Base-by-base conservation (phyloP, 257 asterid genomes). In the Orobanche coerulescens region DNA sequence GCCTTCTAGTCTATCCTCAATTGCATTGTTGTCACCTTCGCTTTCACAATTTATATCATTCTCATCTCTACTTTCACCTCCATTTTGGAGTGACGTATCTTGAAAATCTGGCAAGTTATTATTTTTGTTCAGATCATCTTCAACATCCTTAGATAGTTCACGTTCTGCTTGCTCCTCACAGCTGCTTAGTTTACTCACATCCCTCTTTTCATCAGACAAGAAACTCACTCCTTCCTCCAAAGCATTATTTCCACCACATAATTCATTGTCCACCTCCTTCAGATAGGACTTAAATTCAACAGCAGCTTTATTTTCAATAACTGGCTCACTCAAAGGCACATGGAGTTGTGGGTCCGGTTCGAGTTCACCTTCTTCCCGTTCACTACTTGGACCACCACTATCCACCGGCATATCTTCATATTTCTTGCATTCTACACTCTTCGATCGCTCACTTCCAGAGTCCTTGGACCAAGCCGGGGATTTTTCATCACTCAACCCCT, bases 401-500 rank as follows among this genome's bases (percentile, higher is more conserved):
- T 86, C 93, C 51, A 77, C 80, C 0, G 77, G 92, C 74, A 77
- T 61, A 48, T 81, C 90, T 13, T 82, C 98, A 66, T 63, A 67
- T 72, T 65, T 82, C 84, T 82, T 84, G 52, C 82, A 68, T 69
- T 88, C 98, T 31, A 81, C 77, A 75, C 94, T 86, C 89, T 77
- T 88, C 1, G 96, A 81, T 60, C 79, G 93, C 80, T 88, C 98
- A 63, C 96, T 92, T 22, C 86, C 95, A 22, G 96, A 92, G 64
- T 88, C 96, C 83, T 86, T 92, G 0, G 98, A 92, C 95, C 90
- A 85, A 65, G 90, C 87, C 19, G 95, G 98, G 26, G 96, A 88
- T 61, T 82, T 84, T 14, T 78, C 82, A 69, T 83, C 91, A 73
- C 84, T 77, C 40, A 62, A 28, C 55, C 75, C 75, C 71, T 74